Percentiles rank a stretch among this genome's conserved stretches.
These are phyloP conservation scores for Mytilinidion resinicola DNA, from an alignment of 495 filamentous ascomycete species.

Conservation along the genomic window DNA sequence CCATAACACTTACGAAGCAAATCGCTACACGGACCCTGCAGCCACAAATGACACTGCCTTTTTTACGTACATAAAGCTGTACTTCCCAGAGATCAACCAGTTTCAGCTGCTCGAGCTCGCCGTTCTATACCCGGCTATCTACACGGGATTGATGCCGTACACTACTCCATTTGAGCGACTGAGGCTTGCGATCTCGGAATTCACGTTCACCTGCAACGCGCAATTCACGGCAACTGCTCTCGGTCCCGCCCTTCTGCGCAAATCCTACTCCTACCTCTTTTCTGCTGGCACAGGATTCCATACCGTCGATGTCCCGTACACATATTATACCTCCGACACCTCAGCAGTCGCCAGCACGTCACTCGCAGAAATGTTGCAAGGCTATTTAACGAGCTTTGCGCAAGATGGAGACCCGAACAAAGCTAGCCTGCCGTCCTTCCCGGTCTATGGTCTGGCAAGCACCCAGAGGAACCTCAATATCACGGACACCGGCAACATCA, in stretches of 20 bases:
- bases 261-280: conserved; percentile 58
- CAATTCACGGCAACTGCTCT: conserved; percentile 42
- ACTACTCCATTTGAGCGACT: conserved; percentile 20
- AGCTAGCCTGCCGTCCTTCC: conserved; percentile 38
- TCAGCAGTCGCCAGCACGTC: neutral
- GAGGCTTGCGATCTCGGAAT: conserved; percentile 35
- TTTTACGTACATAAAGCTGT: conserved; percentile 1
- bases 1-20: conserved; percentile 52
- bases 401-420: conserved; percentile 43
- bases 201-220: conserved; percentile 42
- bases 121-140: conserved; percentile 39
- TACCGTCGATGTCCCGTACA: conserved; percentile 49
- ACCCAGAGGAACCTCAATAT: conserved; percentile 41
- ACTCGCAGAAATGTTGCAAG: conserved; percentile 48
- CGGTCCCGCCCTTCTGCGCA: conserved; percentile 28
- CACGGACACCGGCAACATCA: conserved; percentile 36
- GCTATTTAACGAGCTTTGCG: conserved; percentile 55
- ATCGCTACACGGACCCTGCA: conserved; percentile 42
- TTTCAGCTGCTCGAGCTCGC: conserved; percentile 32
- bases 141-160: conserved; percentile 16
- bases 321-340: conserved; percentile 35
- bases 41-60: conserved; percentile 24
- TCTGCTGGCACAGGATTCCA: conserved; percentile 53
- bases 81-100: conserved; percentile 8
- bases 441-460: conserved; percentile 26